These are phyloP conservation scores for Passiflora organensis DNA, from an alignment of 345 rosid species.

Conservation along the genomic window DNA sequence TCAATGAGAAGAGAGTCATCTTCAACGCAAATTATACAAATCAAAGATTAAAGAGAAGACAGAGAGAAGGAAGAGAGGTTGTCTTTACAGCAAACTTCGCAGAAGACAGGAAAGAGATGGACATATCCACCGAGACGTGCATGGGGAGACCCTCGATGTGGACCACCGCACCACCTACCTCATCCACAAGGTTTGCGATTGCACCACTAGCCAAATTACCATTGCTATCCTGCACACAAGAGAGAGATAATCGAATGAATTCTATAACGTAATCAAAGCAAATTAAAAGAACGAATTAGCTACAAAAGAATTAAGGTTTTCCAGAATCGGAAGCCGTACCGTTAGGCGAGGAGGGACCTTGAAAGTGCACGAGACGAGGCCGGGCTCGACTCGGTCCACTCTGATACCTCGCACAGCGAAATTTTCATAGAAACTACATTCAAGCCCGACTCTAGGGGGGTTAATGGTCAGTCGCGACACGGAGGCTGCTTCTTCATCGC, in stretches of 20 bases:
- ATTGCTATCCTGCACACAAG: conserved; percentile 53
- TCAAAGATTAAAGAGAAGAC: not conserved
- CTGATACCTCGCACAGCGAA: conserved; percentile 65
- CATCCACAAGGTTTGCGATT: conserved; percentile 83
- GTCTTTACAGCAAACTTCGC: conserved; percentile 17
- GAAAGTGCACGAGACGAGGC: conserved; percentile 63
- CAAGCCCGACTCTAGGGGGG: conserved; percentile 33
- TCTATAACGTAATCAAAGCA: too few relatives aligned
- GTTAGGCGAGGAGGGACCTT: conserved; percentile 84
- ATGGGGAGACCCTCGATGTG: conserved; percentile 56
- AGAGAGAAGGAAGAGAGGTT: not conserved
- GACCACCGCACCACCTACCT: conserved; percentile 67
- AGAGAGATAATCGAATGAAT: too few relatives aligned
- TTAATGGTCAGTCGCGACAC: conserved; percentile 42
- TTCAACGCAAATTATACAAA: too few relatives aligned
- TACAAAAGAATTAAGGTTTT: not conserved
- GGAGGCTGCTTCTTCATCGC: conserved; percentile 39
- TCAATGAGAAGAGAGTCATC: too few relatives aligned
- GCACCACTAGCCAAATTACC: conserved; percentile 78
- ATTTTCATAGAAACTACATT: conserved; percentile 54
- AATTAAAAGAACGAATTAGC: not conserved
- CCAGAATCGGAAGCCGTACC: too few relatives aligned
- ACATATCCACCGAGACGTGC: conserved; percentile 84
- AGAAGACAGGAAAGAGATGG: conserved; percentile 55
- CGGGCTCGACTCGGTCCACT: conserved; percentile 69